Conservation (phyloP, 108 stramenopile species). For the Aurantiochytrium sp. region DNA sequence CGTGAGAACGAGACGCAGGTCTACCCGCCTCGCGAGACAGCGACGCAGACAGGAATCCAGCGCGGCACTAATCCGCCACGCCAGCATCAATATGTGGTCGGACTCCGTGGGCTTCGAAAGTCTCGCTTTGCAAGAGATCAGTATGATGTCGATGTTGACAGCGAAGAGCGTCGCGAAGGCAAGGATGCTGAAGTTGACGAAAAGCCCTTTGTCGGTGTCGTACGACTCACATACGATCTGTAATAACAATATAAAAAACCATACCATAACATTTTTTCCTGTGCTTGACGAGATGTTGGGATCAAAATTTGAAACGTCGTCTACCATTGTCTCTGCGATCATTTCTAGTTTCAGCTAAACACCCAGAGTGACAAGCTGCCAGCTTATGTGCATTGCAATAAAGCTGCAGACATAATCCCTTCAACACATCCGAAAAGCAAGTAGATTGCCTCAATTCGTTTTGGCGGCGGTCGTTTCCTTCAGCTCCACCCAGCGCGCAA, state of each 20-base stretch:
- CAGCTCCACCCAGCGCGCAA: conserved; percentile 62
- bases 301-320: too few species aligned
- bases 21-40: conserved; percentile 31
- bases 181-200: not conserved
- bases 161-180: not conserved
- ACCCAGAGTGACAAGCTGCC: too few species aligned
- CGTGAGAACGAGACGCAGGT: conserved; percentile 52
- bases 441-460: too few species aligned
- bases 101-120: not conserved
- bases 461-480: conserved; percentile 14
- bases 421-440: too few species aligned
- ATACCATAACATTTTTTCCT: too few species aligned
- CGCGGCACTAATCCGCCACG: conserved; percentile 40
- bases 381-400: too few species aligned
- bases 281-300: too few species aligned
- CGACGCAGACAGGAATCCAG: conserved; percentile 45
- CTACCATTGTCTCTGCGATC: too few species aligned
- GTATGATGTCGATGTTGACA: not conserved
- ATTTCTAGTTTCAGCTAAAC: too few species aligned
- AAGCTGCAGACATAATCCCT: too few species aligned
- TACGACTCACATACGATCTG: not conserved
- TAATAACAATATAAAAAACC: not conserved
- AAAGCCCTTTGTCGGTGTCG: not conserved
- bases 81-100: not conserved
- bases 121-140: not conserved